A percentile compares a stretch with the other conserved stretches of the same genome.
Evolutionary conservation across 2,329 filamentous ascomycete genomes (phyloP).

Genomic region (Tolypocladium sp.): DNA sequence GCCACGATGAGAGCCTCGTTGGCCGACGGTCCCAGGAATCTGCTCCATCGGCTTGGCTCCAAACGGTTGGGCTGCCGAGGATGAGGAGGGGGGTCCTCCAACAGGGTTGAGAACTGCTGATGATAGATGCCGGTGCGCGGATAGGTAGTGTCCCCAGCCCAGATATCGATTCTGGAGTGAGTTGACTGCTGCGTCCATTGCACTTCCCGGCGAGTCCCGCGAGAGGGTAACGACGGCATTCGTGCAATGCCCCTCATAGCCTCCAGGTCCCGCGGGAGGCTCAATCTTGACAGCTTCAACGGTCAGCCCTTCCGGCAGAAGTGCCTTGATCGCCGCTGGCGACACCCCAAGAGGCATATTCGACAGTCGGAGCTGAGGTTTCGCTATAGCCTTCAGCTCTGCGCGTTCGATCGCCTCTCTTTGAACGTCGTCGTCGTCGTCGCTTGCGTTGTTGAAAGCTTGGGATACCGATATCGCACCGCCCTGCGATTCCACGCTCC

Average conservation of each 20-base stretch:
- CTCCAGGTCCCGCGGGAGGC: slow-evolving; percentile 39
- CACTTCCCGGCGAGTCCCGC: slow-evolving; percentile 70
- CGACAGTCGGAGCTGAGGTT: slow-evolving; percentile 52
- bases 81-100: slow-evolving; percentile 25
- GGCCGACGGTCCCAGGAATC: slow-evolving; percentile 22
- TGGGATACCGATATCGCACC: slow-evolving; percentile 52
- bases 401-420: slow-evolving; percentile 30
- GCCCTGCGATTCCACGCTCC: slow-evolving; percentile 23
- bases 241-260: slow-evolving; percentile 59
- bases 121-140: slow-evolving; percentile 72
- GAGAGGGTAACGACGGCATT: slow-evolving; percentile 75
- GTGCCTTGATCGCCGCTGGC: slow-evolving; percentile 47
- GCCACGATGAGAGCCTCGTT: slow-evolving; percentile 42
- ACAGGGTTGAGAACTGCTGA: slow-evolving; percentile 51
- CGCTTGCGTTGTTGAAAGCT: slow-evolving; percentile 63
- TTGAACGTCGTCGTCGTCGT: slow-evolving; percentile 39
- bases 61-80: slow-evolving; percentile 56
- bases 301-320: slow-evolving; percentile 49
- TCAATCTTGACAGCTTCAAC: slow-evolving; percentile 69
- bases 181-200: slow-evolving; percentile 75
- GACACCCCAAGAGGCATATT: slow-evolving; percentile 53
- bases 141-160: slow-evolving; percentile 75
- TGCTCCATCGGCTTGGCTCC: slow-evolving; percentile 61
- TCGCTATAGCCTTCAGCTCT: slow-evolving; percentile 50
- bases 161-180: slow-evolving; percentile 74